Evolutionary conservation across 1,284 basidiomycete genomes (phyloP), one percentile per base, ranked within the genome.

Genomic region (Inonotus obliquus): DNA sequence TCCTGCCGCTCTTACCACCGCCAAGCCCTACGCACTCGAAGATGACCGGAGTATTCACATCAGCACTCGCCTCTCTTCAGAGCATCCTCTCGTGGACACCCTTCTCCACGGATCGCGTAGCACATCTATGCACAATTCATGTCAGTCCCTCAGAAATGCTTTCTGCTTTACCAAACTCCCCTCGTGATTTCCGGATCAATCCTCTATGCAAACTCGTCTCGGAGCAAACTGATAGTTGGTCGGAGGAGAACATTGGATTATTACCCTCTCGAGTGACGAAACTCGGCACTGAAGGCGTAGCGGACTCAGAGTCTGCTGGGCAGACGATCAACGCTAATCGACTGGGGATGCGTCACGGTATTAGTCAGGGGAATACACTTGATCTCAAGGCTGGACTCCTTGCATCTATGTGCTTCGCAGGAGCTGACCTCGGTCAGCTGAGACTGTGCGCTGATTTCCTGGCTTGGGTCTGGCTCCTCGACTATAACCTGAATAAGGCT

Each of bases 361-460:
- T 13, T 27, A 13, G 27, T 9, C 19, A 27, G 19, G 23, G 32
- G 29, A 23, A 32, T 17, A 54, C 3, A 23, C 4, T 54, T 9
- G 54, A 57, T 32, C 21, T 62, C 35, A 62, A 57, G 27, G 41
- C 48, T 17, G 60, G 55, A 0, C 35, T 60, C 23, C 48, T 53
- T 25, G 58, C 61, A 27, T 57, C 61, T 9, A 59, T 63, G 27
- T 59, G 56, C 35, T 59, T 63, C 23, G 57, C 61, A 27, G 32
- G 23, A 4, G 57, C 45, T 17, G 51, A 53, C 27, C 32, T 21
- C 27, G 48, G 29, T 21, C 57, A 63, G 41, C 41, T 63, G 9
- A 59, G 57, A 37, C 19, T 63, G 10, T 59, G 61, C 38, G 21
- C 57, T 17, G 52, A 59, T 27, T 59, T 63, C 11, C 44, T 55